Conservation (phyloP, 1,284 basidiomycete genomes). For the Ustanciosporium gigantosporum region DNA sequence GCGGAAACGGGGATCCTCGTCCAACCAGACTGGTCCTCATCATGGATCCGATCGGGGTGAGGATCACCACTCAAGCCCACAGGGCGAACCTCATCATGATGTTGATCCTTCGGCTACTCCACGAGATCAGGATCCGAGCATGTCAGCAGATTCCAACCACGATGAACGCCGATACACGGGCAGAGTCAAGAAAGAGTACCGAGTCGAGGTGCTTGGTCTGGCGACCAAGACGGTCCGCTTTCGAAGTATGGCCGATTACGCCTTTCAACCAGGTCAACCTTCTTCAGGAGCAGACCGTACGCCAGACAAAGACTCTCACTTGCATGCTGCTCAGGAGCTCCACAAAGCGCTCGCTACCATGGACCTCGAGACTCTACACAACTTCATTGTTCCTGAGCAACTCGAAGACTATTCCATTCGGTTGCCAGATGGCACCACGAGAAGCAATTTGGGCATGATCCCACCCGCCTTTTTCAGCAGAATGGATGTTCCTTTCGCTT, state of each 20-base stretch:
- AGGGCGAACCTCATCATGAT: no score
- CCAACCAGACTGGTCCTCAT: no score
- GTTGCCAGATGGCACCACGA: background rate
- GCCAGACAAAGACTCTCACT: background rate
- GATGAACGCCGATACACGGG: conserved; percentile 24
- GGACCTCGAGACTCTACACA: conserved; percentile 40
- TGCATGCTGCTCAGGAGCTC: conserved; percentile 32
- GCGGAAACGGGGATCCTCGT: conserved; percentile 5
- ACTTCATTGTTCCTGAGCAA: conserved; percentile 29
- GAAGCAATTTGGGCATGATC: conserved; percentile 44
- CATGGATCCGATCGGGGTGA: no score
- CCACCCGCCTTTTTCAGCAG: conserved; percentile 55
- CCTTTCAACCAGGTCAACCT: conserved; percentile 31
- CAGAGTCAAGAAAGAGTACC: conserved; percentile 67
- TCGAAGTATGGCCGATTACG: conserved; percentile 64
- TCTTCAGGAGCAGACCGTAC: background rate
- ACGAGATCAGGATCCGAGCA: no score
- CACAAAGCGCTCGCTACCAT: conserved; percentile 43
- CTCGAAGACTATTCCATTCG: conserved; percentile 37
- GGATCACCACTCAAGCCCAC: no score
- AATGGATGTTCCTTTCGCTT: conserved; percentile 44
- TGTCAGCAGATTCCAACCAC: no score
- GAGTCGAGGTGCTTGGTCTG: conserved; percentile 74
- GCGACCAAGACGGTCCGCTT: conserved; percentile 83
- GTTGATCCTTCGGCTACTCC: background rate